Evolutionary conservation across 306 rosid species (phyloP).

Genomic region (Clitoria ternatea): DNA sequence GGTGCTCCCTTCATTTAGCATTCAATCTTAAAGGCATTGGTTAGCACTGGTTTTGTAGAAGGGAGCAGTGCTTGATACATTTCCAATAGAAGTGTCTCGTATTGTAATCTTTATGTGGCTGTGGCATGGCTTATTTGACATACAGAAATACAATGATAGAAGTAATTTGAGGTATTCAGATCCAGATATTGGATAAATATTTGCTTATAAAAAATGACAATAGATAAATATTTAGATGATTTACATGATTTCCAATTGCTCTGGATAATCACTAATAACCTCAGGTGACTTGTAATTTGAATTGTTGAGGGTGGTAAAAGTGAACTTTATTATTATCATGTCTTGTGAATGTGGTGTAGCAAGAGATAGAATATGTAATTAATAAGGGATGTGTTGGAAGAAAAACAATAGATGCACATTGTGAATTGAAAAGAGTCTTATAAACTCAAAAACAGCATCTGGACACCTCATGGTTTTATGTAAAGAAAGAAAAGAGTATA

Average conservation of each 20-base stretch:
- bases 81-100: neutral
- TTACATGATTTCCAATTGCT: neutral
- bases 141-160: conserved; percentile 1
- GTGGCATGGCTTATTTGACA: neutral
- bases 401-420: too few species aligned
- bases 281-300: neutral
- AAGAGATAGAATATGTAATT: too few species aligned
- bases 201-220: too few species aligned
- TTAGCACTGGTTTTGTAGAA: neutral
- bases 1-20: neutral
- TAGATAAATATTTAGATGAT: neutral
- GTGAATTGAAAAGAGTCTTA: too few species aligned
- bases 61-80: neutral
- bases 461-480: neutral
- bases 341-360: neutral
- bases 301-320: neutral
- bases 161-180: neutral
- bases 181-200: neutral
- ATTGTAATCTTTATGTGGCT: neutral
- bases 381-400: too few species aligned
- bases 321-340: neutral
- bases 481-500: neutral
- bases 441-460: too few species aligned
- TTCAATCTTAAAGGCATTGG: neutral
- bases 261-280: neutral